Conservation (phyloP, 257 asterid species). For the Solanum rostratum region DNA sequence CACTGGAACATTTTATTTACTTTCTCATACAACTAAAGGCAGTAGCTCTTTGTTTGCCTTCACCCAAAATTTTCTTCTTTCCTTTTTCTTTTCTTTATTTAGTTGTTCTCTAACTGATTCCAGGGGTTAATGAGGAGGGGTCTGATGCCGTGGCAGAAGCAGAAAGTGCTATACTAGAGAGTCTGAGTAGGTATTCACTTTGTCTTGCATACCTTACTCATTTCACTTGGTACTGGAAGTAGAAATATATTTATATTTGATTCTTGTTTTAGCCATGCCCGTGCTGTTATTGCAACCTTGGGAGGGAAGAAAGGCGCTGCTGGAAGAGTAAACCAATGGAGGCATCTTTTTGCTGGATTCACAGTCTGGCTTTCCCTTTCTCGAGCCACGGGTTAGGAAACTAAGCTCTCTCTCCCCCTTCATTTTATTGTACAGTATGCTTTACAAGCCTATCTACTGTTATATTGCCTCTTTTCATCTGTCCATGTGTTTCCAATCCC, state of each 20-base stretch:
- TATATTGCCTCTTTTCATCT: not conserved
- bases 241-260: not conserved
- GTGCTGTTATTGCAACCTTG: conserved; percentile 77
- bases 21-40: not conserved
- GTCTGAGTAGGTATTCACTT: conserved; percentile 64
- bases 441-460: not conserved
- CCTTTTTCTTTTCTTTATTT: not conserved
- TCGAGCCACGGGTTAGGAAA: conserved; percentile 56
- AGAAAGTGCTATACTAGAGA: conserved; percentile 62
- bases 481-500: not conserved
- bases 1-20: not conserved
- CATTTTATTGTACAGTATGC: not conserved
- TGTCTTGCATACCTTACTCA: not conserved
- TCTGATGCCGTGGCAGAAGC: conserved; percentile 56
- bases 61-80: not conserved
- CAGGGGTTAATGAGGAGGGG: conserved; percentile 63
- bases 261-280: conserved; percentile 64
- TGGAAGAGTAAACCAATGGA: conserved; percentile 53
- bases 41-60: not conserved
- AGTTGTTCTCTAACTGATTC: conserved; percentile 1
- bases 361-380: conserved; percentile 82
- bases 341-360: conserved; percentile 77
- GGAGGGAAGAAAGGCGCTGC: conserved; percentile 78
- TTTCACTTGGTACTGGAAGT: conserved; percentile 2
- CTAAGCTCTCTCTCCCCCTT: not conserved